Evolutionary conservation across 768 basidiomycete genomes (phyloP), one percentile per base, ranked within the genome.

Genomic region (Agrocybe praecox): DNA sequence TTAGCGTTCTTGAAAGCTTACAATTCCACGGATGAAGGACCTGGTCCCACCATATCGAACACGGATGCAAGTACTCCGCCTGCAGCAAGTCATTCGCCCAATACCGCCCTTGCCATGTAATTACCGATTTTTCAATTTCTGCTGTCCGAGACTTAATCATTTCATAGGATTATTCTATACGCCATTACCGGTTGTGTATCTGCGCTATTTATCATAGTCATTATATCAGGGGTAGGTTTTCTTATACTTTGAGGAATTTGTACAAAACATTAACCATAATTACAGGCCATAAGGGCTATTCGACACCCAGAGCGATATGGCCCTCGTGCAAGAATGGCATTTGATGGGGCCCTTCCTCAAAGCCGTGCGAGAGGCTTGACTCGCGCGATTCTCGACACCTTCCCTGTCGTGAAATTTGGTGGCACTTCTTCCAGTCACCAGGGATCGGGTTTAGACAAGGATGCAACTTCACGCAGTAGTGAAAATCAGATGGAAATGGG

Each of bases 241-340:
- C 4, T 29, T 5, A 9, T 9, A 29, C 9, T 9, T 29, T 29
- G 26, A 29, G 26, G 26, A 29, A 29, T 5, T 29, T 29, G 26
- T 9, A 29, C 34, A 52, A 59, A n/a, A 53, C 56, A 46, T 5
- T 23, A 29, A 29, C n/a, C 9, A 29, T 29, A 5, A 29, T 17
- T 29, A 15, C 55, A 91, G 88, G 91, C 92, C 1, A 78, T 96
- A 46, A 79, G 92, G 22, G 90, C 93, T 1, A 80, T 93, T 49
- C 84, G 92, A 2, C 87, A 96, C 70, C 95, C 95, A 17, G 95
- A 97, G 66, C 84, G 93, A 51, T 98, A 97, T 68, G 94, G 94
- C 4, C 91, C 92, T 11, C 81, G 94, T 52, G 69, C 65, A 26
- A 76, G 72, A 49, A 69, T 71, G 44, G 74, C 70, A 4, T 71